Base-by-base conservation (phyloP, 1,284 basidiomycete genomes). In the Porogramme epimiltina region DNA sequence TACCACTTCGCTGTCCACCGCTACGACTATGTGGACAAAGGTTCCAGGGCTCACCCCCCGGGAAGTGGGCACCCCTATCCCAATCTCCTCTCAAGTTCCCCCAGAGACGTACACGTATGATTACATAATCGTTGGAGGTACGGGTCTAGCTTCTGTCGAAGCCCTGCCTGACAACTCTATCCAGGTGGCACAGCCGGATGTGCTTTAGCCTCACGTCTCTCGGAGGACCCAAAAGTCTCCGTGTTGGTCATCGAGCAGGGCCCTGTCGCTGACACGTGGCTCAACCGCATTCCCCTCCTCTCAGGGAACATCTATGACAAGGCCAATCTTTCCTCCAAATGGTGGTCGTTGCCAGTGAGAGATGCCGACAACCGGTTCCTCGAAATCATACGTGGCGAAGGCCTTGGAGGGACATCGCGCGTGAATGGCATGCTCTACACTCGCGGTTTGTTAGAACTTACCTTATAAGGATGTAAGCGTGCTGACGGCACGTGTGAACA, bases 361-460 rank as follows among this genome's bases (percentile, higher is more conserved):
- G 22, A 55, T 20, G 50, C 57, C 19, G 55, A 66, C 10, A 62
- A 63, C 5, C 57, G 60, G 20, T 53, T 54, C n/a, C 46, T 72
- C 20, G 61, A 64, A 19, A 55, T 74, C 42, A 66, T 73, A 46
- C 65, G 69, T 6, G 78, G 77, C 1, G 70, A 70, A 36, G 70
- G 65, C 0, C 62, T 77, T 4, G 77, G 78, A 6, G 78, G 78
- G 0, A 70, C 68, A 0, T 72, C 72, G 5, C 68, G 70, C 11
- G 73, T 80, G 51, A 81, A 80, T 55, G 66, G 62, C 26, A 64
- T 73, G 64, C 49, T 73, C 42, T 76, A 76, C 48, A 69, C 68
- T 0, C 64, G 73, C 22, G 70, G 69, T 20, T 37, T 19, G 53
- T 37, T 28, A n/a, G n/a, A n/a, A n/a, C n/a, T n/a, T n/a, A n/a